Base-by-base conservation (phyloP, 192 early-diverging fungal genomes). In the Paraglomus brasilianum region DNA sequence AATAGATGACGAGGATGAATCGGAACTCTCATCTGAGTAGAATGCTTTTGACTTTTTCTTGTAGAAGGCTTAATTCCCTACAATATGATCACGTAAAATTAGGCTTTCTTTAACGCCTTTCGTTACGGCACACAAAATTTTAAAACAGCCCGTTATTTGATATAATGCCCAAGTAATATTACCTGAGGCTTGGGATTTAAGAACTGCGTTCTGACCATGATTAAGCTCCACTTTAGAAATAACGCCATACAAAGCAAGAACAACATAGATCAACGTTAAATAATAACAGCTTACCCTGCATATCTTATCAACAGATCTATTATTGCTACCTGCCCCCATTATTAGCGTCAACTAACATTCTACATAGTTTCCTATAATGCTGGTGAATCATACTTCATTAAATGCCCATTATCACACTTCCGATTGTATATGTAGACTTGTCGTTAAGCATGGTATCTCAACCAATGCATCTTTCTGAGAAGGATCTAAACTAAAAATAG, bases 291-390 rank as follows among this genome's bases (percentile, higher is more conserved):
- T 43, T 82, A 81, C 81, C 86, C 82, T 55, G 86, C 91, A 81
- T 99, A 99, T 9, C 87, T 79, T 39, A 87, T 62, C 57, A 99
- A 74, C 30, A 96, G 71, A 42, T 85, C 87, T 44, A 95, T 71
- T 36, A 95, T 88, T 48, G 89, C 89, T 39, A 95, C 83, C 76
- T 98, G 96, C 11, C 90, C 93, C 97, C 97, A 99, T 75, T 97
- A 92, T 80, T 99, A 44, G 91, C 84, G 38, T 96, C 95, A 13
- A 85, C 75, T 22, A 99, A 76, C 85, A 94, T 81, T 43, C 77
- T 75, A 74, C 95, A 97, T 62, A 95, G 81, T 49, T 96, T 92
- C 50, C 92, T 85, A 77, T 85, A 99, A 70, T 94, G 91, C 38
- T 77, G 79, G 74, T 99, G 97, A 38, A 98, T 90, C 95, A 95